Base-by-base conservation (phyloP, 106 monocot species). In the Acanthochlamys bracteata region DNA sequence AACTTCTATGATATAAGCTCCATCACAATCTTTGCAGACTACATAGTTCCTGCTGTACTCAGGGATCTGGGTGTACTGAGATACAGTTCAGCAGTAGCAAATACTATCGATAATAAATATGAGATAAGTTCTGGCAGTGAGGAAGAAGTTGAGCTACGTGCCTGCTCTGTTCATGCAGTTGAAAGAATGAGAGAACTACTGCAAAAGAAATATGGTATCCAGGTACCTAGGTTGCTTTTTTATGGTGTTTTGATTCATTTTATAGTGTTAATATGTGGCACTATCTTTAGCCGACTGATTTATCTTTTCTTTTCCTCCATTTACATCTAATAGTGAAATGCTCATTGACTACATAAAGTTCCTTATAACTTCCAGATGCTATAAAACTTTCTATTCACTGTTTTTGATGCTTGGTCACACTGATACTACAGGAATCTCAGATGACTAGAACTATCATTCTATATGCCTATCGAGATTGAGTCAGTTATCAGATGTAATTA, bases 1-100 rank as follows among this genome's bases (percentile, higher is more conserved):
- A 23, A 59, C 70, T 98, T 98, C 74, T 47, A 83, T 26, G 98
- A 98, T 63, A 81, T 88, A 33, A 73, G 75, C 20, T 83, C 85
- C 46, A 66, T 98, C 11, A 98, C 98, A 6, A 98, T 98, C 60
- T 98, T 98, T 73, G 98, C 98, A 1, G 98, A 98, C 68, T 98
- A 98, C 47, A 98, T 92, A 42, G 85, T 98, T 26, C 98, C 98
- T 13, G 98, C 98, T n/a, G 88, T 85, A 10, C 81, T 98, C 16
- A 83, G 98, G 46, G 60, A 92, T 49, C 74, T 91, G 42, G 91
- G 85, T 64, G 74, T 98, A 22, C 73, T 98, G 26, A 92, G 76
- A 66, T 92, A 98, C 62, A 79, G 81, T 64, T 68, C 68, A 41
- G 68, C 64, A 7, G 75, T 98, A 59, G 73, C 88, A 24, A 73